These are phyloP conservation scores for Mercurialis annua DNA, from an alignment of 345 rosid species.

Conservation along the genomic window DNA sequence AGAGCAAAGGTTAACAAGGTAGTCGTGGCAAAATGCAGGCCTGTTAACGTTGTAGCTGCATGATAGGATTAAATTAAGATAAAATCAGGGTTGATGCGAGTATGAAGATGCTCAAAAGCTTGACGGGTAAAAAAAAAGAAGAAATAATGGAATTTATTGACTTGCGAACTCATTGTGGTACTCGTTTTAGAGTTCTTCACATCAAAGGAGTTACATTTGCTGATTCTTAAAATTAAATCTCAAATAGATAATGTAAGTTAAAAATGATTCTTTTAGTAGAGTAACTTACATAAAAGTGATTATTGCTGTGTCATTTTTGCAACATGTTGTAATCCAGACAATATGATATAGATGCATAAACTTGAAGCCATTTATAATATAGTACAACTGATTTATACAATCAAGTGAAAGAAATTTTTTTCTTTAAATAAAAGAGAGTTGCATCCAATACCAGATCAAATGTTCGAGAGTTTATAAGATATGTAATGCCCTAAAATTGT, in stretches of 20 bases:
- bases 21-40: constrained; percentile 94
- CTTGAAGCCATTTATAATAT: too few relatives aligned
- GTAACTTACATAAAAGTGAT: not conserved
- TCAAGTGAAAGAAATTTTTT: not conserved
- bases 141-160: too few relatives aligned
- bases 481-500: not conserved
- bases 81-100: constrained; percentile 18
- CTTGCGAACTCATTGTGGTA: not conserved
- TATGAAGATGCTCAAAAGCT: not conserved
- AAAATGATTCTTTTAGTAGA: not conserved
- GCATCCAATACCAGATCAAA: not conserved
- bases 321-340: not conserved
- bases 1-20: constrained; percentile 69
- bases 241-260: not conserved
- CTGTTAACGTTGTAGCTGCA: constrained; percentile 98
- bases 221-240: not conserved
- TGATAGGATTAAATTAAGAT: constrained; percentile 14
- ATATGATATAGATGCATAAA: not conserved
- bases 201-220: not conserved
- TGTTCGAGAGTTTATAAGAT: not conserved
- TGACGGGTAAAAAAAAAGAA: not conserved
- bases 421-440: too few relatives aligned
- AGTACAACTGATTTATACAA: not conserved
- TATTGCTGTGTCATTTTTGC: not conserved
- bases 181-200: not conserved